phyloP scores from a whole-genome alignment of 2,329 filamentous ascomycete species.

The Elsinoe arachidis region DNA sequence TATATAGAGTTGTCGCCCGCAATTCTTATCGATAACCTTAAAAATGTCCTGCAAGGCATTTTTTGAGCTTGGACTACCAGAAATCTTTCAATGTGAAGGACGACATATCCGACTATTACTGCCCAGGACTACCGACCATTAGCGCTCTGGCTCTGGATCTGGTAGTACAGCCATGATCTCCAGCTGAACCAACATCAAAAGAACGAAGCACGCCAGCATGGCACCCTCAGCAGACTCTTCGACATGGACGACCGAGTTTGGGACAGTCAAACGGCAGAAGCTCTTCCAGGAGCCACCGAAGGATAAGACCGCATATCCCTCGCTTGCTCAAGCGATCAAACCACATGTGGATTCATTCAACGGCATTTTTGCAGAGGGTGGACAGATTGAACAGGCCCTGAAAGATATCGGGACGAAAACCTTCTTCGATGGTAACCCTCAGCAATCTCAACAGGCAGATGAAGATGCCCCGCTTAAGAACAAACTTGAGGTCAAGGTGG shows the following conservation, averaged over 20 bases:
- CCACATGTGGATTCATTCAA: constrained; percentile 97
- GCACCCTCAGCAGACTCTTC: constrained; percentile 43
- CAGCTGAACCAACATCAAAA: neutral
- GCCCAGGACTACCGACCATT: too few relatives aligned
- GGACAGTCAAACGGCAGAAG: constrained; percentile 75
- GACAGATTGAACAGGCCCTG: constrained; percentile 64
- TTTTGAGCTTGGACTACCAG: constrained; percentile 11
- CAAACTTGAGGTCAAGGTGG: constrained; percentile 66
- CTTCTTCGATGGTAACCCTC: constrained; percentile 68
- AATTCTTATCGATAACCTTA: constrained; percentile 13
- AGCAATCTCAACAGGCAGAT: constrained; percentile 35
- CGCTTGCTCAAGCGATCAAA: constrained; percentile 73
- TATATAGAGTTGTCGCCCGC: constrained; percentile 1
- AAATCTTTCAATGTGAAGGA: neutral
- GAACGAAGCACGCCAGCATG: constrained; percentile 21
- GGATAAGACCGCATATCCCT: constrained; percentile 80
- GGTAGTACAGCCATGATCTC: neutral
- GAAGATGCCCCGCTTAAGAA: constrained; percentile 51
- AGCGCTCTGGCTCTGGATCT: too few relatives aligned
- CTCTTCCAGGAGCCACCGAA: constrained; percentile 83
- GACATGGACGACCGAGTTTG: constrained; percentile 78
- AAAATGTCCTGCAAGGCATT: neutral
- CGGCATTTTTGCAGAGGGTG: constrained; percentile 67
- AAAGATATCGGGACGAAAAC: constrained; percentile 84
- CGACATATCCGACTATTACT: too few relatives aligned